A percentile compares a stretch with the other conserved stretches of the same genome.
Conservation (phyloP, 345 rosid genomes). For the Microcos paniculata region DNA sequence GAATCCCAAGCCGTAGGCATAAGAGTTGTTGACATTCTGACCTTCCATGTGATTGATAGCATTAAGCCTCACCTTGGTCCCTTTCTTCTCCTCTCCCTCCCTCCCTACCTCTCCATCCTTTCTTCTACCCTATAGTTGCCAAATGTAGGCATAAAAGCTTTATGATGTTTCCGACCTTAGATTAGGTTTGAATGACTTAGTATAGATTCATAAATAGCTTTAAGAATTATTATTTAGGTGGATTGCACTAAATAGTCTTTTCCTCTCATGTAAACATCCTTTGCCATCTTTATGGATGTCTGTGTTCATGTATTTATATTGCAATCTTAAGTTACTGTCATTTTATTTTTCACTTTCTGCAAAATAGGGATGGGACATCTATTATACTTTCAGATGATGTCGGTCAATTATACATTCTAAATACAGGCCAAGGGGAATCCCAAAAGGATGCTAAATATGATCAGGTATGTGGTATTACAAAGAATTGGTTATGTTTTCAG, state of each 20-base stretch:
- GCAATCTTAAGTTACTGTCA: constrained; percentile 1
- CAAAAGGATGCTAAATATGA: constrained; percentile 93
- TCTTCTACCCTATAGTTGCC: background rate
- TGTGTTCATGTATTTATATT: background rate
- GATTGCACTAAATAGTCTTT: background rate
- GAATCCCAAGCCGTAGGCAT: too few relatives aligned
- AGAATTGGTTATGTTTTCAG: constrained; percentile 14
- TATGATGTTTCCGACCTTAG: background rate
- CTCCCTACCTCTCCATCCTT: background rate
- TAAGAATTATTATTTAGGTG: background rate
- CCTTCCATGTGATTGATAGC: too few relatives aligned
- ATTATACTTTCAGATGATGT: constrained; percentile 98
- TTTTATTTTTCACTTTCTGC: constrained; percentile 1
- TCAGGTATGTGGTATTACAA: constrained; percentile 55
- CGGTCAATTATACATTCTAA: constrained; percentile 85
- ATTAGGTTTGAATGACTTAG: too few relatives aligned
- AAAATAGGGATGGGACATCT: constrained; percentile 89
- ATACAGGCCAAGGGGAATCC: constrained; percentile 98
- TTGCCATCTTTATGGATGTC: background rate
- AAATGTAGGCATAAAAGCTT: background rate
- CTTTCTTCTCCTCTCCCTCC: too few relatives aligned
- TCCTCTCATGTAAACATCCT: background rate
- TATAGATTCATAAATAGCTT: background rate
- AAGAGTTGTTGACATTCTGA: too few relatives aligned
- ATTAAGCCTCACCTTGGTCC: too few relatives aligned